Evolutionary conservation across 2,329 filamentous ascomycete genomes (phyloP).

Genomic region (Penicillium sp.): DNA sequence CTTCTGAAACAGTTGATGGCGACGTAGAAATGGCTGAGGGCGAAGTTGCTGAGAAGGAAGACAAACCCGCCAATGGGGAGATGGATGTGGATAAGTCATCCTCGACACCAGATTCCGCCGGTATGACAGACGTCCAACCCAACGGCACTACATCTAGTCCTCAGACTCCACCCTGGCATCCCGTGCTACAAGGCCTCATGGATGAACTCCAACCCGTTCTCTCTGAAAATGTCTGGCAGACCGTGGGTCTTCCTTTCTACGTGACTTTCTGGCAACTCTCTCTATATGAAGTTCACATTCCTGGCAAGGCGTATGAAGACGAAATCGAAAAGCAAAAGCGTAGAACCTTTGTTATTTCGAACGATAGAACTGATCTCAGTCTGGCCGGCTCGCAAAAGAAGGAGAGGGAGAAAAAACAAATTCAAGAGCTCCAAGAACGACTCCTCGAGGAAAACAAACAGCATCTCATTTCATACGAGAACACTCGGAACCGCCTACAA

Average conservation of each 20-base stretch:
- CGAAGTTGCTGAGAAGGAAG: conserved; percentile 17
- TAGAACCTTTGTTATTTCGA: conserved; percentile 63
- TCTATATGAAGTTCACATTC: conserved; percentile 74
- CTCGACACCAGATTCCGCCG: conserved; percentile 16
- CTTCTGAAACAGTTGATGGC: conserved; percentile 25
- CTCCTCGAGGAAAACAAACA: conserved; percentile 70
- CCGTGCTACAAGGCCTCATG: conserved; percentile 70
- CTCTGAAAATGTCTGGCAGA: conserved; percentile 61
- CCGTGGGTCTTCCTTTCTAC: conserved; percentile 76
- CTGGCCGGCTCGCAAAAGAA: conserved; percentile 62
- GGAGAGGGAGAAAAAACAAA: conserved; percentile 64
- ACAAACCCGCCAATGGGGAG: conserved; percentile 18
- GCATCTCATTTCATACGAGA: conserved; percentile 63
- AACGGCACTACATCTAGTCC: conserved; percentile 25
- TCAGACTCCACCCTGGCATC: conserved; percentile 55
- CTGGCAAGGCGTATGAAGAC: conserved; percentile 70
- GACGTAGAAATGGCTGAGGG: conserved; percentile 34
- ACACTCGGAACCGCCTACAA: conserved; percentile 65
- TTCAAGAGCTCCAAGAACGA: conserved; percentile 65
- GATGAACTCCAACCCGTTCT: conserved; percentile 61
- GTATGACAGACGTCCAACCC: neutral
- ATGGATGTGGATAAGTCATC: conserved; percentile 34
- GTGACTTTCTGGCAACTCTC: conserved; percentile 89
- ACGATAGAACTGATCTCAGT: conserved; percentile 69
- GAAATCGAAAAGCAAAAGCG: conserved; percentile 68